Conservation (phyloP, 2,329 filamentous ascomycete species). For the Fusarium anthophilum region DNA sequence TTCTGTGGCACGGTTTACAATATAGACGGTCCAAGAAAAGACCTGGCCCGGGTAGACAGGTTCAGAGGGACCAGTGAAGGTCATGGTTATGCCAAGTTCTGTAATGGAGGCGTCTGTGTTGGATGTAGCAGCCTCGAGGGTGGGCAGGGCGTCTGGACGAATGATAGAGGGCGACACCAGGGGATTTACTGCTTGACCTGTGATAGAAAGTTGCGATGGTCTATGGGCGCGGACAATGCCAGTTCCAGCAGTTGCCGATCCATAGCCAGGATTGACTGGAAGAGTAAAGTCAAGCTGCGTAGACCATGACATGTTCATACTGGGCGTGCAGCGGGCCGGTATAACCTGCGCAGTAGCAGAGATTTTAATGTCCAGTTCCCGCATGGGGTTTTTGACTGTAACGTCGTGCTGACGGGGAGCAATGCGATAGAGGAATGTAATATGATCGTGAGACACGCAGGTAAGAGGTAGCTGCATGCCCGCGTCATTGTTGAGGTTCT, state of each 20-base stretch:
- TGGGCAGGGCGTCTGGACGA: constrained; percentile 68
- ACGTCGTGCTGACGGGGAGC: constrained; percentile 60
- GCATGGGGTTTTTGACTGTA: constrained; percentile 56
- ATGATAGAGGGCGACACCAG: constrained; percentile 65
- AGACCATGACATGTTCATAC: constrained; percentile 73
- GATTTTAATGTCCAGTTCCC: constrained; percentile 68
- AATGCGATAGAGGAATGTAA: constrained; percentile 78
- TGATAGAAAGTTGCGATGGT: constrained; percentile 71
- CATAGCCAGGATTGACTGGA: constrained; percentile 71
- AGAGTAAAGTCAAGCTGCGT: constrained; percentile 75
- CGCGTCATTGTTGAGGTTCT: constrained; percentile 63
- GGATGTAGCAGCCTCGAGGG: constrained; percentile 63
- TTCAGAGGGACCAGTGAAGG: constrained; percentile 69
- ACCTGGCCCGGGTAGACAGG: constrained; percentile 70
- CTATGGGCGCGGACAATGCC: constrained; percentile 70
- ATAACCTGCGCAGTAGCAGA: constrained; percentile 66
- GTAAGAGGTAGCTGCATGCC: constrained; percentile 63
- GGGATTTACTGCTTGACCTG: constrained; percentile 62
- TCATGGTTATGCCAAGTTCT: constrained; percentile 78
- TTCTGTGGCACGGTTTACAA: constrained; percentile 74
- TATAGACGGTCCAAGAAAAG: constrained; percentile 78
- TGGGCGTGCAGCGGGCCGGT: constrained; percentile 67
- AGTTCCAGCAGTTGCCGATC: constrained; percentile 58
- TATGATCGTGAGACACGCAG: constrained; percentile 77
- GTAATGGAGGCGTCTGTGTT: constrained; percentile 59